phyloP scores from a whole-genome alignment of 2,329 filamentous ascomycete genomes.

The Trichophyton equinum region DNA sequence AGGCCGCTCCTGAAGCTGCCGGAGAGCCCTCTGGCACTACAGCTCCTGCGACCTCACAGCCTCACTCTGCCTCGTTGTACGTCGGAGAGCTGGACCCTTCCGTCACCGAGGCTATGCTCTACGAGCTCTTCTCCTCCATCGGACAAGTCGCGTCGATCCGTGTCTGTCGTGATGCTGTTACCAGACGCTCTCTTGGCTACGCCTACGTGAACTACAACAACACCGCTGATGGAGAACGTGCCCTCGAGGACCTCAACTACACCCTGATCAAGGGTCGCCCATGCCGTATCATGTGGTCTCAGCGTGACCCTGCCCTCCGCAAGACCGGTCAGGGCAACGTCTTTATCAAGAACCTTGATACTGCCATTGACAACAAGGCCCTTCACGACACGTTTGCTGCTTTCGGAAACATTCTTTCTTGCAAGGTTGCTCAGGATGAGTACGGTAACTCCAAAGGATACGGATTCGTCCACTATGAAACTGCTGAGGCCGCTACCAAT shows the following conservation, averaged over 20 bases:
- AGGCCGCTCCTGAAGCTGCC: constrained; percentile 17
- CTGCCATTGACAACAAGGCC: constrained; percentile 99
- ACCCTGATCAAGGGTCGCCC: constrained; percentile 97
- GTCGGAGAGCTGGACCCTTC: constrained; percentile 96
- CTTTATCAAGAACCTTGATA: constrained; percentile 99
- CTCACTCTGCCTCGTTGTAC: constrained; percentile 95
- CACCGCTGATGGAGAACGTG: constrained; percentile 90
- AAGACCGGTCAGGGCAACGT: constrained; percentile 99
- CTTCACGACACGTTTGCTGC: constrained; percentile 98
- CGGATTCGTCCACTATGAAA: constrained; percentile 99
- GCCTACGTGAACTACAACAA: constrained; percentile 99
- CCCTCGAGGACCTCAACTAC: constrained; percentile 98
- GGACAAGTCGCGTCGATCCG: constrained; percentile 97
- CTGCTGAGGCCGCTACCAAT: constrained; percentile 87
- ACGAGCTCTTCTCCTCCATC: constrained; percentile 99
- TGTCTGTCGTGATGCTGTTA: constrained; percentile 98
- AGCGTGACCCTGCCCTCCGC: constrained; percentile 95
- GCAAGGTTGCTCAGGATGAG: constrained; percentile 99
- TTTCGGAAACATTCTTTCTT: constrained; percentile 97
- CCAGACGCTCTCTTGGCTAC: constrained; percentile 94
- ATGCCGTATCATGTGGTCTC: constrained; percentile 99
- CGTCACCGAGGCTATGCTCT: constrained; percentile 99
- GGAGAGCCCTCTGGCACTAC: constrained; percentile 38
- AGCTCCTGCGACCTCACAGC: constrained; percentile 54
- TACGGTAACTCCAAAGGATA: constrained; percentile 95